phyloP scores from a whole-genome alignment of 495 filamentous ascomycete species.

The Usnea hakonensis region DNA sequence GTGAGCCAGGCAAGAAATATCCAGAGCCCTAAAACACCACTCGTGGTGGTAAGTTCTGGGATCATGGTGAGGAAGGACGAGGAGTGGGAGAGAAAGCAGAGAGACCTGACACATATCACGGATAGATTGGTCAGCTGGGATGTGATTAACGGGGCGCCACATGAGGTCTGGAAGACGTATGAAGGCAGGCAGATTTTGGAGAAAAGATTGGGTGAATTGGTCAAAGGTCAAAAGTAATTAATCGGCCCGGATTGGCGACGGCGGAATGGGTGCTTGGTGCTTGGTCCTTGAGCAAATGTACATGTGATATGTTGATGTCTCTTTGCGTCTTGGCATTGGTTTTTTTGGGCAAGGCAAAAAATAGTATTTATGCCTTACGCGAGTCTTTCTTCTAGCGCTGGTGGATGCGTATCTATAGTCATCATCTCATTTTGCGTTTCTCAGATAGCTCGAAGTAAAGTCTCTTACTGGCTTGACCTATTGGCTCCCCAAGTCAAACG shows the following conservation, averaged over 20 bases:
- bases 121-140: slow-evolving; percentile 75
- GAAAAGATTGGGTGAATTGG: slow-evolving; percentile 55
- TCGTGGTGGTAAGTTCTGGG: slow-evolving; percentile 79
- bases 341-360: background rate
- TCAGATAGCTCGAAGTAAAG: background rate
- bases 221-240: slow-evolving; percentile 23
- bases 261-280: background rate
- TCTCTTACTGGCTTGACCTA: background rate
- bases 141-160: slow-evolving; percentile 74
- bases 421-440: background rate
- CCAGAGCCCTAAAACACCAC: slow-evolving; percentile 60
- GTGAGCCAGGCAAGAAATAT: slow-evolving; percentile 67
- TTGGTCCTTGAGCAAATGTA: background rate
- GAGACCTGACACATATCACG: slow-evolving; percentile 72
- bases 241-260: background rate
- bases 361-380: background rate
- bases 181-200: slow-evolving; percentile 65
- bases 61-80: slow-evolving; percentile 45
- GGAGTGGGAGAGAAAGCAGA: slow-evolving; percentile 72
- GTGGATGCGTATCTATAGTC: background rate
- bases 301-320: background rate
- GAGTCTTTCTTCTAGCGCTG: slow-evolving; percentile 1
- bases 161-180: slow-evolving; percentile 69
- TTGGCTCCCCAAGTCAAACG: background rate
- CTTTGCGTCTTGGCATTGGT: background rate